phyloP scores from a whole-genome alignment of 768 basidiomycete species.

The Suillus fuscotomentosus region DNA sequence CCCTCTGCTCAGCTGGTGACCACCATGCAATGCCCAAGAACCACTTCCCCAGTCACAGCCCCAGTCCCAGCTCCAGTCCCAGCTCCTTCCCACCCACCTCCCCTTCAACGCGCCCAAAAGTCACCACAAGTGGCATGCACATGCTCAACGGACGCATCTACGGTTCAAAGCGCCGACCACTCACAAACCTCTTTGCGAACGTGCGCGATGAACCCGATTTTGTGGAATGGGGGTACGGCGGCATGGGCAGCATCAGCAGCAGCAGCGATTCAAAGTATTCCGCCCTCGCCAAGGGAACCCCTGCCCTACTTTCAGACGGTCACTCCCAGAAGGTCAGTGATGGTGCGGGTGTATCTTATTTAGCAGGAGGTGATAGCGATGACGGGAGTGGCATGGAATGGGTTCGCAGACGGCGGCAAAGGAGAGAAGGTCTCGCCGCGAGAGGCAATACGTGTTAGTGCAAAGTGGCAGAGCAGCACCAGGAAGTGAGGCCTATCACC shows the following conservation, averaged over 20 bases:
- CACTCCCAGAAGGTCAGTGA: slow-evolving; percentile 21
- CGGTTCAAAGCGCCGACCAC: slow-evolving; percentile 41
- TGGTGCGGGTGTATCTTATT: slow-evolving; percentile 7
- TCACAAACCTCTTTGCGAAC: slow-evolving; percentile 61
- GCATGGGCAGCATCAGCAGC: slow-evolving; percentile 62
- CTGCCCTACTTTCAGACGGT: neutral
- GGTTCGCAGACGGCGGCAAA: slow-evolving; percentile 66
- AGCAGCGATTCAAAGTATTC: slow-evolving; percentile 19
- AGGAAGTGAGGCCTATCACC: neutral
- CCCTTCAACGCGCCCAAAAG: slow-evolving; percentile 1
- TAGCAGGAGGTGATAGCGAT: slow-evolving; percentile 49
- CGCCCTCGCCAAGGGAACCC: neutral
- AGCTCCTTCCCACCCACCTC: neutral
- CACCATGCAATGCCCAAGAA: slow-evolving; percentile 20
- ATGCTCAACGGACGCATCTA: slow-evolving; percentile 90
- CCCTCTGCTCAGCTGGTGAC: slow-evolving; percentile 26
- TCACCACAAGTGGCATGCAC: slow-evolving; percentile 37
- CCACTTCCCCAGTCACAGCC: too few species aligned
- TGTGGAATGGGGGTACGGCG: slow-evolving; percentile 91
- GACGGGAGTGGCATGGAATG: slow-evolving; percentile 88
- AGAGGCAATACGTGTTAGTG: slow-evolving; percentile 3
- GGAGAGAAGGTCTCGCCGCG: slow-evolving; percentile 43
- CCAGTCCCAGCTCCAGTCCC: neutral
- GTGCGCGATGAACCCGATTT: slow-evolving; percentile 75
- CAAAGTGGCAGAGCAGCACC: neutral